Evolutionary conservation across 2,329 filamentous ascomycete species (phyloP), one percentile per base, ranked within the genome.

Genomic region (Trichoderma gracile): DNA sequence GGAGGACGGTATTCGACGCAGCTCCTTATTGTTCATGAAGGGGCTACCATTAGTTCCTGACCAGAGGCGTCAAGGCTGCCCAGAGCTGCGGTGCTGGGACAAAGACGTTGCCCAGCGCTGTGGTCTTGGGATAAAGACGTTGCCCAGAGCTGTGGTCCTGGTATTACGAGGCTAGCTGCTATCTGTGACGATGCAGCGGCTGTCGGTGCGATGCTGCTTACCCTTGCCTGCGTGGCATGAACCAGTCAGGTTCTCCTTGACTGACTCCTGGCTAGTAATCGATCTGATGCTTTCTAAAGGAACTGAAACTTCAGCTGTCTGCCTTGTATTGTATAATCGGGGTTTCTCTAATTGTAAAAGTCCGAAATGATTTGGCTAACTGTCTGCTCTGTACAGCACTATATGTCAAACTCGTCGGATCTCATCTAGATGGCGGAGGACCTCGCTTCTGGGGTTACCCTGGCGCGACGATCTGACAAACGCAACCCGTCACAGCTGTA

Each of bases 1-100:
- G 3, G 52, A 23, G 49, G 38, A 21, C 21, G 47, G 33, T 33
- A 19, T 30, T 52, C 27, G 10, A 30, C 19, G 45, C 1, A 27
- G 19, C 38, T 30, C 14, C 21, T 10, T 19, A 40, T 45, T 62
- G 49, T 38, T 54, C 21, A 43, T 33, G 10, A 50, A 38, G 59
- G 53, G 40, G 17, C 59, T 62, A 14, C 33, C 12, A 38, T 38
- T 38, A 62, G 59, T 62, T 62, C 59, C 59, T 62, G 59, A 25
- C 53, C 25, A 54, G 59, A 62, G 59, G 59, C 59, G 59, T 54
- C 45, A 53, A 62, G 49, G 54, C 59, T 30, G 14, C 12, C 33
- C 12, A 38, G 33, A 14, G 33, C 33, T 38, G 33, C 12, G 33
- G 33, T 3, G 12, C 10, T 38, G 33, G 33, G 33, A 30, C 30